Evolutionary conservation across 441 rosid genomes (phyloP), one percentile per base, ranked within the genome.

Genomic region (Gossypium laxum): DNA sequence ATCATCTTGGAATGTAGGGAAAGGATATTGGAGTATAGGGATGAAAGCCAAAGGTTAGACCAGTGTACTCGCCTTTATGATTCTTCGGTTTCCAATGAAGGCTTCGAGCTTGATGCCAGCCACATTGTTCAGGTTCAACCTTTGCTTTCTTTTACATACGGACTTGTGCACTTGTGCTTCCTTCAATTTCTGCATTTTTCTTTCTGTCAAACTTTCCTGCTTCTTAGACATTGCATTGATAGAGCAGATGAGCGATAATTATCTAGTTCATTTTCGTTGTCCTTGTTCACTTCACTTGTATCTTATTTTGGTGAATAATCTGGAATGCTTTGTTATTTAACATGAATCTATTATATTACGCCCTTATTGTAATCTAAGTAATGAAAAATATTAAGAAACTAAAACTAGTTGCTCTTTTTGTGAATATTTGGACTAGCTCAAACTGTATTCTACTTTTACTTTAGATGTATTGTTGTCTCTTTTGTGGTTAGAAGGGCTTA

Each of bases 41-140:
- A 87, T 72, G 97, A 66, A 70, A 91, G 98, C 84, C 92, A 89
- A 85, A 83, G 91, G 80, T 84, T 92, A 65, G 97, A 95, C 74
- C 97, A 91, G 70, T 89, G 97, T 76, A 79, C 85, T 79, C 92
- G 99, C 22, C 95, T 92, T 22, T 92, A 88, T 48, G 95, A 92
- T 86, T 95, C 98, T 68, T 92, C 98, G n/a, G 84, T 92, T 69
- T 85, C 89, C 14, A 89, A 85, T 80, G 96, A 91, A 67, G 97
- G 95, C 12, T 91, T 92, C 19, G 98, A 88, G 82, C 82, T 84
- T 58, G 98, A 95, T 80, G 96, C 97, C 0, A 85, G 90, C 81
- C 93, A 85, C 70, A 81, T 92, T 79, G 85, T 92, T 75, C 99
- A 89, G 97, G 99, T 94, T 72, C 50, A 75, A 60, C 22, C 64